These are phyloP conservation scores for Platanthera guangdongensis DNA, from an alignment of 106 monocot genomes.

Conservation along the genomic window DNA sequence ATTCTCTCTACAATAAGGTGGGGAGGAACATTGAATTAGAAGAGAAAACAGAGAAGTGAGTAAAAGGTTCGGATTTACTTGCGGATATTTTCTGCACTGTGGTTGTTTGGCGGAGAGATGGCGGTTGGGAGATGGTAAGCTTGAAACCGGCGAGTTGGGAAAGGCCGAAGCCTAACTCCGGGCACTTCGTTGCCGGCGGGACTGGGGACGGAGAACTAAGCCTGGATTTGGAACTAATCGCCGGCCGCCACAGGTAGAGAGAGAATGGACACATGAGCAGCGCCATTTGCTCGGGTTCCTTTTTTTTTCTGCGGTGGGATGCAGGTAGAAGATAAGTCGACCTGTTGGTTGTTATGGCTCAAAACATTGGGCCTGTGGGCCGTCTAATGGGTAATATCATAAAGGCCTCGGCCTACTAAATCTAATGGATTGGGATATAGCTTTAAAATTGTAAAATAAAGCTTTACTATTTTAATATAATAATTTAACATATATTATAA, in stretches of 20 bases:
- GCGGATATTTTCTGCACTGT: neutral
- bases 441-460: too few species aligned
- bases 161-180: neutral
- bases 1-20: constrained; percentile 36
- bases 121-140: constrained; percentile 3
- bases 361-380: too few species aligned
- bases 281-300: neutral
- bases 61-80: neutral
- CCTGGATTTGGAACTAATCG: neutral
- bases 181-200: neutral
- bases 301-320: neutral
- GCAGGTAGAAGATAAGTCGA: too few species aligned
- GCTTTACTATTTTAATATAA: too few species aligned
- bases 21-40: neutral
- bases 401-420: too few species aligned
- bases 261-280: neutral
- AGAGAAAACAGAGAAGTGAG: neutral
- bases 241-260: neutral
- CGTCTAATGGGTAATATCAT: too few species aligned
- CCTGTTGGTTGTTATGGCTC: too few species aligned
- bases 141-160: constrained; percentile 6
- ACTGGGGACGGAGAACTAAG: neutral
- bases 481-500: too few species aligned
- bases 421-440: too few species aligned
- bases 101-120: neutral